Conservation (phyloP, 1,284 basidiomycete species). For the Ganoderma lingzhi region DNA sequence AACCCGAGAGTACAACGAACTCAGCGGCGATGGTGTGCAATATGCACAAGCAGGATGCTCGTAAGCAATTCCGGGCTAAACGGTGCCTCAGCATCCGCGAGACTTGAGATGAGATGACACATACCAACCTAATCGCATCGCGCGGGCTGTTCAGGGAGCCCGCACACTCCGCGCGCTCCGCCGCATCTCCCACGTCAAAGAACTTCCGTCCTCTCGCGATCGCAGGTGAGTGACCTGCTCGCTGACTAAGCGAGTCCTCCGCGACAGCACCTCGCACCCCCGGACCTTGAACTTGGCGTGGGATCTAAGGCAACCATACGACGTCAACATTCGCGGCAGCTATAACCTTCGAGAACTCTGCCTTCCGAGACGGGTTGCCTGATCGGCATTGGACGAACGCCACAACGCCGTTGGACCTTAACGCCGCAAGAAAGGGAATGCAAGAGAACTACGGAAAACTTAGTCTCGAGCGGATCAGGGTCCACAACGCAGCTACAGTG, state of each 20-base stretch:
- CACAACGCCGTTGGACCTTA: not conserved
- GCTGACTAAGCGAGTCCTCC: not conserved
- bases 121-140: not conserved
- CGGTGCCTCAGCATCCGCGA: not conserved
- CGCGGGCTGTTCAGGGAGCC: not conserved
- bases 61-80: not conserved
- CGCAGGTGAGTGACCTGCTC: not conserved
- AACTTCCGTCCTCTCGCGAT: not conserved
- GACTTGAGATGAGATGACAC: not conserved
- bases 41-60: not conserved
- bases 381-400: not conserved
- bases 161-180: not conserved
- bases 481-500: not conserved
- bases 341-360: not conserved
- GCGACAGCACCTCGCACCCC: not conserved
- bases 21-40: not conserved
- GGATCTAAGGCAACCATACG: not conserved
- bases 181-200: conserved; percentile 1
- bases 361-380: not conserved
- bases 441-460: not conserved
- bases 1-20: not conserved
- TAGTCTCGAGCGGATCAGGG: not conserved
- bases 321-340: not conserved
- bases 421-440: not conserved
- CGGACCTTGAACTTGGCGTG: not conserved